Base-by-base conservation (phyloP, 2,329 filamentous ascomycete species). In the Fusarium pseudonygamai region DNA sequence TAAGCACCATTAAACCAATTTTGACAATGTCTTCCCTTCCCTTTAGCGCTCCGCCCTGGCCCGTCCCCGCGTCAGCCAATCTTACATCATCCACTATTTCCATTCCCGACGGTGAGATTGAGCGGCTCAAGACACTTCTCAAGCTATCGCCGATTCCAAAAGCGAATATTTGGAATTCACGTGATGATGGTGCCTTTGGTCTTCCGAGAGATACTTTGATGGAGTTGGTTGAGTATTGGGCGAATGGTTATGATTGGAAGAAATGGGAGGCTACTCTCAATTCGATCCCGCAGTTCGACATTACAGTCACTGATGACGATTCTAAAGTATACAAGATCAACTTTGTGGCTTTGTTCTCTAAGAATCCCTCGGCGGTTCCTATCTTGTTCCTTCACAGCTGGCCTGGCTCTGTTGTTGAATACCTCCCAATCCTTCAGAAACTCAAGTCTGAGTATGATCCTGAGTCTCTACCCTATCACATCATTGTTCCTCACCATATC, bases 201-300 rank as follows among this genome's bases (percentile, higher is more conserved):
- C 61, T 71, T 7, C 67, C 68, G 0, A 45, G 49, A 4, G 9
- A 43, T 3, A 28, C 30, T 5, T 56, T 71, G 3, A 10, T 8
- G 4, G 36, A 62, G 1, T n/a, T 71, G 43, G 20, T 57, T n/a
- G 30, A 40, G 7, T 57, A 67, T 14, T 71, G 68, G 68, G 52
- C 34, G 5, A 43, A 52, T 22, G 45, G 28, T 0, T 71, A 67
- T 9, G 67, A 71, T 26, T 71, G 68, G 67, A 47, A 53, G 49
- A 72, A 70, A 15, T 75, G 72, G 72, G 72, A 74, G 32, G 42
- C 61, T 20, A 40, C 55, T 32, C 36, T 74, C 8, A 74, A 74
- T 22, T 67, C 72, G 0, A 37, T 70, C 3, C 72, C 72, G 1
- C 72, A 74, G n/a, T 75, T 70, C 32, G 61, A 67, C 37, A 62